A percentile compares a stretch with the other conserved stretches of the same genome.
Conservation (phyloP, 495 filamentous ascomycete genomes). For the Penicillium longicatenatum region DNA sequence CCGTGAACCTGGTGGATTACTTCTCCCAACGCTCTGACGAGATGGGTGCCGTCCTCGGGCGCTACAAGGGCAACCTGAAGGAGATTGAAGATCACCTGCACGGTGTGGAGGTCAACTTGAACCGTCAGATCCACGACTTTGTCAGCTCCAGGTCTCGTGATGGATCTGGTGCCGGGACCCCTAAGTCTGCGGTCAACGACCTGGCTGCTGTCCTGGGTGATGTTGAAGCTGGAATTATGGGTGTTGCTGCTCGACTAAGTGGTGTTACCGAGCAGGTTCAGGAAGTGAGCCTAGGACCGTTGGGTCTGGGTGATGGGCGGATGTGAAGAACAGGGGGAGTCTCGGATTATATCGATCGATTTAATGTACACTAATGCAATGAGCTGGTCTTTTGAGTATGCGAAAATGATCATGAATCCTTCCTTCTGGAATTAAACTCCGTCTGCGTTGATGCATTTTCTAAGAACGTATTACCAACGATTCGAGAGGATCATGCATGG, state of each 20-base stretch:
- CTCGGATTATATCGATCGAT: constrained; percentile 1
- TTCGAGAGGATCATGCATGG: neutral
- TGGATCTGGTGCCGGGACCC: constrained; percentile 43
- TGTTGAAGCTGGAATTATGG: constrained; percentile 76
- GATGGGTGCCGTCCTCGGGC: constrained; percentile 64
- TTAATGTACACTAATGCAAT: constrained; percentile 27
- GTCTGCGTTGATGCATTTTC: neutral
- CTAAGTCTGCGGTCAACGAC: constrained; percentile 52
- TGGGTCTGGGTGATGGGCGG: constrained; percentile 32
- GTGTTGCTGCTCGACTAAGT: constrained; percentile 72
- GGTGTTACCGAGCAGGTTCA: constrained; percentile 69
- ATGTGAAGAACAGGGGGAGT: constrained; percentile 18
- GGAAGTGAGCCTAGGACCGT: constrained; percentile 61
- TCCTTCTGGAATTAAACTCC: neutral
- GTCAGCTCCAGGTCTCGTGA: constrained; percentile 56
- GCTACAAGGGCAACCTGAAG: constrained; percentile 66
- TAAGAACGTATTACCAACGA: neutral
- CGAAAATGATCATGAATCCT: constrained; percentile 1
- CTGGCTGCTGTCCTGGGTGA: constrained; percentile 70
- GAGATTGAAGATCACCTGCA: constrained; percentile 85
- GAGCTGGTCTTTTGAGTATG: constrained; percentile 16
- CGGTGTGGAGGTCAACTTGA: constrained; percentile 68
- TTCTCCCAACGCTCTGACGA: constrained; percentile 74
- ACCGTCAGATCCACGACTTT: constrained; percentile 70
- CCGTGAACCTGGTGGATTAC: constrained; percentile 68